Evolutionary conservation across 441 rosid genomes (phyloP), one percentile per base, ranked within the genome.

Genomic region (Capsella rubella): DNA sequence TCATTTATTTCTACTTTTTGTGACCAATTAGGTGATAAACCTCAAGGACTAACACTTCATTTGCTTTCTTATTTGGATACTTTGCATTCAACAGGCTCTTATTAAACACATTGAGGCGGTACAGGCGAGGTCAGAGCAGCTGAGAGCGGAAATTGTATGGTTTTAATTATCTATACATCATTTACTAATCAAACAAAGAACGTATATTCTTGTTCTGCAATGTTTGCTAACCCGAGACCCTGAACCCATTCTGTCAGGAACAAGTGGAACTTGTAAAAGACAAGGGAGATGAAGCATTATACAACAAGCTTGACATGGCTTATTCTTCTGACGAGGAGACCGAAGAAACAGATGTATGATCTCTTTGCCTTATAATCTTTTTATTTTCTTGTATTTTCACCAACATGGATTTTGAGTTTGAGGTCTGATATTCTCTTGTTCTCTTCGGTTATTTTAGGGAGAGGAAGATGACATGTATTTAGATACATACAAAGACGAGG

Each of bases 141-240:
- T 73, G 50, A 67, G 78, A 78, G 73, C 81, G n/a, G 78, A 78
- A 78, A 78, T 78, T 1, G 81, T 78, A 78, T 42, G 73, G 29
- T 64, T 66, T 55, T 51, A 46, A 2, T 39, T n/a, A 8, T 34
- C 46, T 29, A 3, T 66, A 39, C 11, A 6, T 39, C 60, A 34
- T 69, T 47, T 35, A 2, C 25, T 47, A 13, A 47, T 46, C 9
- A 9, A 62, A 28, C 29, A 37, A 61, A 54, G 42, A 45, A 51
- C 8, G 21, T 0, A 25, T 60, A 25, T 57, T 12, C 25, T 28
- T 56, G 37, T 64, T 67, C 45, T 43, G 45, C 5, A 66, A 43
- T 29, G 46, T 13, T 50, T 46, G 37, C 60, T 72, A 61, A 78
- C 74, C 43, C 7, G 18, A 46, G 54, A 35, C 12, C 10, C 4